Percentiles rank a stretch among this genome's conserved stretches.
These are phyloP conservation scores for Paragyromitra xinjiangensis DNA, from an alignment of 495 filamentous ascomycete species.

Conservation along the genomic window DNA sequence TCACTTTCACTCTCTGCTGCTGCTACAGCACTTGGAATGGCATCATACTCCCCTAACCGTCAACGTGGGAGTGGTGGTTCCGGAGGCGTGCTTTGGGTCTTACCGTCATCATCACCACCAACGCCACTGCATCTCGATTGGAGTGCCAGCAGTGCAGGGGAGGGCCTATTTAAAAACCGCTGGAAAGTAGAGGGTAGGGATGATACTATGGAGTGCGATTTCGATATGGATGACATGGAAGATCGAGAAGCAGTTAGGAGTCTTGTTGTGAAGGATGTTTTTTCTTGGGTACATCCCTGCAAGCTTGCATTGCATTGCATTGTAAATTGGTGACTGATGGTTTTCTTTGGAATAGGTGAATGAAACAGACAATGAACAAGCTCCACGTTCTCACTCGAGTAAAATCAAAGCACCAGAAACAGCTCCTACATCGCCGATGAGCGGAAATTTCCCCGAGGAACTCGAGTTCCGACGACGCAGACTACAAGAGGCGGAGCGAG, in stretches of 20 bases:
- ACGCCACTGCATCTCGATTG: conserved; percentile 39
- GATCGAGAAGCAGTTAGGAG: conserved; percentile 41
- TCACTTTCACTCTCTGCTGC: conserved; percentile 54
- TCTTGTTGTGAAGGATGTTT: conserved; percentile 51
- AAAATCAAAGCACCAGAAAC: conserved; percentile 50
- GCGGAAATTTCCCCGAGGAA: conserved; percentile 53
- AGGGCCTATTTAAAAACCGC: conserved; percentile 18
- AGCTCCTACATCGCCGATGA: conserved; percentile 53
- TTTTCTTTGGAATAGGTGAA: conserved; percentile 33
- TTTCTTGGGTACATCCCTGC: conserved; percentile 48
- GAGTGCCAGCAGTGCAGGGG: conserved; percentile 29
- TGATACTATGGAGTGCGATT: conserved; percentile 44
- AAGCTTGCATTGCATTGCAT: conserved; percentile 18
- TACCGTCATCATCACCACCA: conserved; percentile 45
- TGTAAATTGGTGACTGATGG: conserved; percentile 16
- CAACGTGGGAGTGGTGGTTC: conserved; percentile 41
- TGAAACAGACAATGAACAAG: conserved; percentile 42
- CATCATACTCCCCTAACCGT: conserved; percentile 51
- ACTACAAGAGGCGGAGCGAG: conserved; percentile 52
- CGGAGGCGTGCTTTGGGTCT: conserved; percentile 46
- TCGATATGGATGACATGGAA: conserved; percentile 42
- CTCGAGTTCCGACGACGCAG: conserved; percentile 52
- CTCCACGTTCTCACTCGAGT: conserved; percentile 18
- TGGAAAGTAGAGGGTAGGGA: conserved; percentile 28
- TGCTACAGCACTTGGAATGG: conserved; percentile 49